phyloP scores from a whole-genome alignment of 495 filamentous ascomycete genomes.

The Hypoxylon fragiforme region DNA sequence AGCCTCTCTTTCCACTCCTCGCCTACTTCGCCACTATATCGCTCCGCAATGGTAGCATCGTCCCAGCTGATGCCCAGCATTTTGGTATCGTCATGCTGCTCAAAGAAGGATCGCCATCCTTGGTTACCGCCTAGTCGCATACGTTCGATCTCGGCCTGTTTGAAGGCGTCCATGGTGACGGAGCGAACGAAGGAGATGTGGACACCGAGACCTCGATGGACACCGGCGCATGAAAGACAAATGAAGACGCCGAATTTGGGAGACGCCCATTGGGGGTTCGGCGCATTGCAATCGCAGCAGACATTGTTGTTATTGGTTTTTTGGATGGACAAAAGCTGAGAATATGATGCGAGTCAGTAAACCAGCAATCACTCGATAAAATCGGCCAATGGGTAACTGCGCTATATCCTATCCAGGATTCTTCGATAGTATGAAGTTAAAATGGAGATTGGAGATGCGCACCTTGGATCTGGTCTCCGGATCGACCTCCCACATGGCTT shows the following conservation, averaged over 20 bases:
- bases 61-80: constrained; percentile 67
- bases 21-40: constrained; percentile 82
- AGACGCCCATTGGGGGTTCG: constrained; percentile 90
- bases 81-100: constrained; percentile 67
- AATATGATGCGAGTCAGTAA: constrained; percentile 6
- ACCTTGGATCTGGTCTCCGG: constrained; percentile 94
- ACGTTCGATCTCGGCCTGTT: constrained; percentile 78
- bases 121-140: constrained; percentile 88
- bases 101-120: constrained; percentile 82
- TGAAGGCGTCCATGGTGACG: constrained; percentile 98
- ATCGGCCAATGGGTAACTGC: constrained; percentile 1
- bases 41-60: constrained; percentile 75
- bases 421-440: neutral
- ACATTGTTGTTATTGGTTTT: constrained; percentile 80
- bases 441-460: constrained; percentile 18
- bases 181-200: constrained; percentile 97
- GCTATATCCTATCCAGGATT: neutral
- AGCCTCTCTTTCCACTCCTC: constrained; percentile 97
- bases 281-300: constrained; percentile 93
- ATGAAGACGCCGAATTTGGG: constrained; percentile 86
- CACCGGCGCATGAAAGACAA: constrained; percentile 92
- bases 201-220: constrained; percentile 91
- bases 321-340: constrained; percentile 83
- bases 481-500: constrained; percentile 94
- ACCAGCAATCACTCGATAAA: neutral